phyloP scores from a whole-genome alignment of 495 filamentous ascomycete genomes.

The Astrothelium subdiscretum region DNA sequence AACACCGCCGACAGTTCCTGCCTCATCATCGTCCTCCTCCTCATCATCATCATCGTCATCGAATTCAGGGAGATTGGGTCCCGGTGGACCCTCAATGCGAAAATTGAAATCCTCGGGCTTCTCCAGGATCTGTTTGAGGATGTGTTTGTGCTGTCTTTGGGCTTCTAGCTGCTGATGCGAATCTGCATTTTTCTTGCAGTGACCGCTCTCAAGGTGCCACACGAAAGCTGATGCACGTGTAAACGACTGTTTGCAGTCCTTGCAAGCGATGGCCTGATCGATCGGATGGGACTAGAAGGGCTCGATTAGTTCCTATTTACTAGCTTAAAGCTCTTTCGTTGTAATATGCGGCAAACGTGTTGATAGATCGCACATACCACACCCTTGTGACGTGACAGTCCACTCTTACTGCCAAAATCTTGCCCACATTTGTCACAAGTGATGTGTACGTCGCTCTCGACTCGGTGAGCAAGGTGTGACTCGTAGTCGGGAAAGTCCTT shows the following conservation, averaged over 20 bases:
- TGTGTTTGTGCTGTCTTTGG: constrained; percentile 30
- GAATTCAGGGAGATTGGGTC: background rate
- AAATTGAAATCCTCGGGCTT: constrained; percentile 4
- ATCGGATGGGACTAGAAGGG: constrained; percentile 26
- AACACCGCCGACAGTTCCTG: background rate
- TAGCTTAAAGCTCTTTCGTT: background rate
- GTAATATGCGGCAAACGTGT: background rate
- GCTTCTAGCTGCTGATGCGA: constrained; percentile 23
- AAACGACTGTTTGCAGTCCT: constrained; percentile 35
- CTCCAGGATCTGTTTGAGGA: constrained; percentile 24
- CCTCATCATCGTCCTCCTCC: background rate
- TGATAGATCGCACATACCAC: constrained; percentile 26
- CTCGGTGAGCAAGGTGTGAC: constrained; percentile 25
- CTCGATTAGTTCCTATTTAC: background rate
- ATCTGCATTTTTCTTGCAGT: constrained; percentile 28
- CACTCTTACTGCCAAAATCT: constrained; percentile 38
- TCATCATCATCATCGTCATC: background rate
- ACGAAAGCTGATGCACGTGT: constrained; percentile 33
- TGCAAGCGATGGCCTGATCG: constrained; percentile 35
- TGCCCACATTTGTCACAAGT: constrained; percentile 40
- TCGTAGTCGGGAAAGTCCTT: constrained; percentile 36
- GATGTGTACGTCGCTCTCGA: constrained; percentile 32
- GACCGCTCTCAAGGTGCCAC: constrained; percentile 39
- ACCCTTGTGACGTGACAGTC: constrained; percentile 35
- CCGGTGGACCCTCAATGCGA: background rate